Percentiles rank a stretch among this genome's conserved stretches.
Evolutionary conservation across 768 basidiomycete genomes (phyloP).

Genomic region (Cubamyces sp.): DNA sequence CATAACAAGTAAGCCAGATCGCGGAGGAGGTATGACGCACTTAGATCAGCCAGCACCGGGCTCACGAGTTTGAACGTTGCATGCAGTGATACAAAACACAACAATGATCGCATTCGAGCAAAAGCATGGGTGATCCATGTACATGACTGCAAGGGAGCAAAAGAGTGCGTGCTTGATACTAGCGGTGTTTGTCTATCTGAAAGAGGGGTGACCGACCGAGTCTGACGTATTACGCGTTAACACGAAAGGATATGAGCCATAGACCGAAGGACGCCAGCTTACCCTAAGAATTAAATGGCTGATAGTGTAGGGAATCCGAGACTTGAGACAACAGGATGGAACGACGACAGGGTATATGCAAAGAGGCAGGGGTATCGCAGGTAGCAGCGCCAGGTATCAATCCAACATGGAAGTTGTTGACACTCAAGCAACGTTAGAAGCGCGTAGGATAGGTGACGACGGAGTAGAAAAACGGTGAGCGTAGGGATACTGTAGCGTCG

Average conservation of each 20-base stretch:
- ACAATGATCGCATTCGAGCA: conserved; percentile 2
- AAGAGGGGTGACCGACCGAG: neutral
- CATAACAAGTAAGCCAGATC: no score
- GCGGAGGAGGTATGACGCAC: no score
- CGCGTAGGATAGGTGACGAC: conserved; percentile 10
- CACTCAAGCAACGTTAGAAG: conserved; percentile 1
- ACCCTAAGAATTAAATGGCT: neutral
- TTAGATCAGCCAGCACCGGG: no score
- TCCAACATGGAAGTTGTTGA: no score
- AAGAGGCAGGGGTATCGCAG: neutral
- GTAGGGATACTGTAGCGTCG: conserved; percentile 7
- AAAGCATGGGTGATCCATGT: conserved; percentile 2
- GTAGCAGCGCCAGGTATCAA: neutral
- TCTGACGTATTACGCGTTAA: neutral
- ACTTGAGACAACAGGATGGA: neutral
- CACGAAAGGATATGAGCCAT: neutral
- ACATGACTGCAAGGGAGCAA: neutral
- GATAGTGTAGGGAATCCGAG: neutral
- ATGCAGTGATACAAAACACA: neutral
- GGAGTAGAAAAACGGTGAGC: conserved; percentile 15
- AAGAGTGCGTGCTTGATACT: neutral
- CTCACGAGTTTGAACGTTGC: no score
- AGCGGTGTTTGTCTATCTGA: neutral
- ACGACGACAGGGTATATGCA: conserved; percentile 2
- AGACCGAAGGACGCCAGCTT: neutral